Evolutionary conservation across 2,329 filamentous ascomycete genomes (phyloP).

Genomic region (Botrytis elliptica): DNA sequence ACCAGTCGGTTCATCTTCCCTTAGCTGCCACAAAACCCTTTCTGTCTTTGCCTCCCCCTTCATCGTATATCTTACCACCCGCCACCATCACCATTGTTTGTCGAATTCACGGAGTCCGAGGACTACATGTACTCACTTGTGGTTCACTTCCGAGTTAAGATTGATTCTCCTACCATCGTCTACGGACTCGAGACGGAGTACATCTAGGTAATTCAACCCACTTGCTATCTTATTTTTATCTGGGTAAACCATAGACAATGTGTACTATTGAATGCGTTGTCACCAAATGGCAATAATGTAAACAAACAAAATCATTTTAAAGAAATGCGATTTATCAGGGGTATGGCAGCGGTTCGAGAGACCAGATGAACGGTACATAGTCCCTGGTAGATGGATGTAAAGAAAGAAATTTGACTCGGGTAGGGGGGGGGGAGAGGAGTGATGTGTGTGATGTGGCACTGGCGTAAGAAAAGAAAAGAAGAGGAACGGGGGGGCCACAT

Average conservation of each 20-base stretch:
- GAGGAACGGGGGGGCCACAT: not conserved
- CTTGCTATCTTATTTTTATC: not conserved
- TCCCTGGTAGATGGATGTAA: not conserved
- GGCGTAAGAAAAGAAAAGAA: not conserved
- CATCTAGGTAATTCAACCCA: not conserved
- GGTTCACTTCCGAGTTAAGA: not conserved
- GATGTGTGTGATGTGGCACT: not conserved
- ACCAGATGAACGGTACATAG: not conserved
- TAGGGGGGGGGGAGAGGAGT: not conserved
- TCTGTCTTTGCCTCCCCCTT: constrained; percentile 2
- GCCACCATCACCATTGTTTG: not conserved
- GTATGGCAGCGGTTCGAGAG: not conserved
- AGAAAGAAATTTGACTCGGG: not conserved
- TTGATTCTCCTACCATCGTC: not conserved
- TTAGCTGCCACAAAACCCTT: constrained; percentile 1
- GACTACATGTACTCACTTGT: not conserved
- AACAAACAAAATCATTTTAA: not conserved
- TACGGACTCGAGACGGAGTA: not conserved
- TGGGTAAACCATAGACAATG: not conserved
- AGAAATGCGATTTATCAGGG: not conserved
- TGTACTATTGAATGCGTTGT: constrained; percentile 3
- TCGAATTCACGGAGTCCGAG: not conserved
- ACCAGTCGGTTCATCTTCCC: not conserved
- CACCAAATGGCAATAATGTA: not conserved
- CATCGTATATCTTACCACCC: not conserved